Evolutionary conservation across 495 filamentous ascomycete species (phyloP), one percentile per base, ranked within the genome.

Genomic region (Podospora tetraspora): DNA sequence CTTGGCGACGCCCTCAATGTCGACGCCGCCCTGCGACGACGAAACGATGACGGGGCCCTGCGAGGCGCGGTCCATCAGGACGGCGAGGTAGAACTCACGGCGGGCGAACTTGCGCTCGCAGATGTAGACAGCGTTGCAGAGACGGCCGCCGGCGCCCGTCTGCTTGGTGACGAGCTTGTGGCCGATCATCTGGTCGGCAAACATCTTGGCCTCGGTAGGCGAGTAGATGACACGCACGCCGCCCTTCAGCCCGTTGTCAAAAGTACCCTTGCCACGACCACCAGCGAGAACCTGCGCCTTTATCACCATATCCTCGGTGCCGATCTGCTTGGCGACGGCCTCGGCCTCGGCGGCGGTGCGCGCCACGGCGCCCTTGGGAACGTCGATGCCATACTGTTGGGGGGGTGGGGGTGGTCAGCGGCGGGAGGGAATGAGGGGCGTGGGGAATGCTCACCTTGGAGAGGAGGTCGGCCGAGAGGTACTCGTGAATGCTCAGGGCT

Each of bases 141-240:
- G 85, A 78, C 94, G 92, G 77, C 95, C 95, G 69, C 78, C 83
- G 68, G 93, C 91, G 76, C 95, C 95, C 64, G 96, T 99, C 84
- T 99, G 95, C 87, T 99, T 99, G 79, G 95, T 99, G 81, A 99
- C 89, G 81, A 99, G 93, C 82, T 97, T 97, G 81, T 99, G 95
- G 72, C 95, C 95, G 82, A 99, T 97, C 95, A 99, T 99, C 83
- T 99, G 93, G 70, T 91, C 89, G 75, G 95, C 94, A 76, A 99
- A 97, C 89, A 97, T 97, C 84, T 92, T 93, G 77, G 95, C 95
- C 85, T 84, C 81, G 76, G 84, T 85, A 62, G 80, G 82, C 87
- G 94, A 97, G 87, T 97, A 98, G 79, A 99, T 96, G 75, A 99
- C 92, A 71, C 95, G 89, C 72, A 99, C 95, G 83, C 95, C 95